Evolutionary conservation across 306 rosid species (phyloP), one percentile per base, ranked within the genome.

Genomic region (Luffa acutangula): DNA sequence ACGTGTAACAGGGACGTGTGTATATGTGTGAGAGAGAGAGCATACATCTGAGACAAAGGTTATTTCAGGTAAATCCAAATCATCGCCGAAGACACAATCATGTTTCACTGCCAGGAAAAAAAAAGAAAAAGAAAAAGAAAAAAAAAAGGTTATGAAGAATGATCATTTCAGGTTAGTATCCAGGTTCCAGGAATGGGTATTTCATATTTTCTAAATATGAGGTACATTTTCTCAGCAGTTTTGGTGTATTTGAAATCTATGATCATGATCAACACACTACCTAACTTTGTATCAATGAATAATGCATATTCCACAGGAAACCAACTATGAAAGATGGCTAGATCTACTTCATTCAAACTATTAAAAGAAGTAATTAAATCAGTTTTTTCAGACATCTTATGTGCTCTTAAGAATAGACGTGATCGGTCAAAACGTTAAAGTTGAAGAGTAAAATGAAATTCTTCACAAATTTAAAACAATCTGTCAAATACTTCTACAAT

Each of bases 41-140:
- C 80, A 34, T 86, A 95, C 98, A 89, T 90, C 89, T 8, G 97
- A 93, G 53, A 95, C 97, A 84, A 80, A 67, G 76, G 69, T 86
- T 88, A 95, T 90, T 87, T 95, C 98, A 58, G 56, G 79, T 59
- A 93, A 36, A 80, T 95, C 99, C 85, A 95, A 87, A 89, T 95
- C 99, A 52, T 83, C 91, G 20, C 99, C 99, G 85, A 95, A 95
- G 52, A 95, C 93, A 83, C 99, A 95, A 67, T 95, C 99, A 85
- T 87, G 93, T 87, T 95, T 95, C 88, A 95, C 99, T 95, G 88
- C 85, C 83, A 54, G 62, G 74, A 71, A 81, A 80, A 78, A 39
- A 43, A 78, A 39, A 43, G 59, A 36, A 34, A 2, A 36, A 3
- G 20, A 60, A 62, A 43, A 66, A 37, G n/a, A 73, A 25, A 10